Evolutionary conservation across 2,329 filamentous ascomycete species (phyloP).

Genomic region (Talaromyces sp.): DNA sequence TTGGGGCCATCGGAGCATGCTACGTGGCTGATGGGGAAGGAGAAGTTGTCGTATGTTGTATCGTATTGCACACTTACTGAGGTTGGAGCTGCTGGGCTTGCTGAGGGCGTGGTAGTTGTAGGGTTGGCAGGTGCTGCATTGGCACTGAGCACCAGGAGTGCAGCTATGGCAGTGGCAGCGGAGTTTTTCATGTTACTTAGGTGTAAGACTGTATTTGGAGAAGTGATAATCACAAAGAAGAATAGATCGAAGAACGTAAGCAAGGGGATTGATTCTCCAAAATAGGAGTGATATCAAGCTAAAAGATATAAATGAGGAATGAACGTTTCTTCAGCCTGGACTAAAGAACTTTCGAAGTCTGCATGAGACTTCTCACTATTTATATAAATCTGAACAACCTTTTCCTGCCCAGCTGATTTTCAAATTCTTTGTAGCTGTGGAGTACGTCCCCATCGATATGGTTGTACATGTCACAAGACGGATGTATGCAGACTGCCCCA

Average conservation of each 20-base stretch:
- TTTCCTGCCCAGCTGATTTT: background rate
- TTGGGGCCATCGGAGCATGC: slow-evolving; percentile 38
- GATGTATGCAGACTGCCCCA: background rate
- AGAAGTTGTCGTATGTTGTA: slow-evolving; percentile 62
- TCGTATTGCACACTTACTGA: slow-evolving; percentile 65
- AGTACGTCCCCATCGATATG: background rate
- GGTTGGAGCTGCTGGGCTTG: background rate
- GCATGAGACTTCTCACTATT: background rate
- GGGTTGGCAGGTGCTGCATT: background rate
- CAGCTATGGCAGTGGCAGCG: background rate
- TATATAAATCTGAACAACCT: background rate
- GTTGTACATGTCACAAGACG: background rate
- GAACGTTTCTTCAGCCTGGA: no score
- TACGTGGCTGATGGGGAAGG: slow-evolving; percentile 55
- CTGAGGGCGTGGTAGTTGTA: background rate
- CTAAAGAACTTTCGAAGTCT: background rate
- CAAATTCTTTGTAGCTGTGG: background rate
- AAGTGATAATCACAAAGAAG: background rate
- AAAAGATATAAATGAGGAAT: background rate
- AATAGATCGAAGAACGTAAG: background rate
- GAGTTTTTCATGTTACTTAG: background rate
- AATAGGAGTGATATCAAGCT: background rate
- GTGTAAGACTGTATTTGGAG: background rate
- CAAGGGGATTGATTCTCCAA: background rate
- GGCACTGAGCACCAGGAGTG: background rate